Conservation (phyloP, 306 rosid genomes). For the Ammopiptanthus mongolicus region DNA sequence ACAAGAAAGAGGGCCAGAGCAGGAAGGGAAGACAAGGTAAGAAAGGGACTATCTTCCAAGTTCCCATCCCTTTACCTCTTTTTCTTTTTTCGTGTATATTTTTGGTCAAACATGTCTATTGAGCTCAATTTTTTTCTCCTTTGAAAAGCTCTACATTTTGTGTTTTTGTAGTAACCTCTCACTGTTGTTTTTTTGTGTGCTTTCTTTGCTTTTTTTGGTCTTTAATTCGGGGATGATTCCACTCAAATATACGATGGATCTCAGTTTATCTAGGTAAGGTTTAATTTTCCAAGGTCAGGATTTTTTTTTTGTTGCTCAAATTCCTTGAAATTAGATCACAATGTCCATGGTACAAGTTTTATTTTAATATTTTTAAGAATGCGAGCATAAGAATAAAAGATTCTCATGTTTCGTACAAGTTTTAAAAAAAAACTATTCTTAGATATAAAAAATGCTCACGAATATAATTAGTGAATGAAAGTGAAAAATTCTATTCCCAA, state of each 20-base stretch:
- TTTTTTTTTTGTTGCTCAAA: too few relatives aligned
- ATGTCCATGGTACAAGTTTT: too few relatives aligned
- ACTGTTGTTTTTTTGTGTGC: conserved; percentile 9
- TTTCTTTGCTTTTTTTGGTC: conserved; percentile 8
- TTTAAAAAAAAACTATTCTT: too few relatives aligned
- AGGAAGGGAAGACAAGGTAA: conserved; percentile 97
- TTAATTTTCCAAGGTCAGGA: too few relatives aligned
- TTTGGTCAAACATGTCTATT: conserved; percentile 17
- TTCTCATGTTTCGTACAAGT: too few relatives aligned
- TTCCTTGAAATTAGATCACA: too few relatives aligned
- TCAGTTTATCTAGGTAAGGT: conserved; percentile 87
- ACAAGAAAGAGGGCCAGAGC: conserved; percentile 93
- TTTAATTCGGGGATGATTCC: too few relatives aligned
- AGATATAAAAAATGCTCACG: too few relatives aligned
- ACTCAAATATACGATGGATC: conserved; percentile 28
- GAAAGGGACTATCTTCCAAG: conserved; percentile 9
- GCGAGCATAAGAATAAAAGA: too few relatives aligned
- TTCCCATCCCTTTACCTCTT: conserved; percentile 3
- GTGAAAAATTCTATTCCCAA: too few relatives aligned
- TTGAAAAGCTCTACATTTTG: not conserved
- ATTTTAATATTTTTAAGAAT: too few relatives aligned
- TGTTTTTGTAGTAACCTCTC: conserved; percentile 18
- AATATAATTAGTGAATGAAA: too few relatives aligned
- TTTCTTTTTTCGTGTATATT: not conserved
- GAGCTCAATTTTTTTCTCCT: not conserved